Percentiles rank a stretch among this genome's conserved stretches.
Conservation (phyloP, 441 rosid genomes). For the Dalechampia spathulata region DNA sequence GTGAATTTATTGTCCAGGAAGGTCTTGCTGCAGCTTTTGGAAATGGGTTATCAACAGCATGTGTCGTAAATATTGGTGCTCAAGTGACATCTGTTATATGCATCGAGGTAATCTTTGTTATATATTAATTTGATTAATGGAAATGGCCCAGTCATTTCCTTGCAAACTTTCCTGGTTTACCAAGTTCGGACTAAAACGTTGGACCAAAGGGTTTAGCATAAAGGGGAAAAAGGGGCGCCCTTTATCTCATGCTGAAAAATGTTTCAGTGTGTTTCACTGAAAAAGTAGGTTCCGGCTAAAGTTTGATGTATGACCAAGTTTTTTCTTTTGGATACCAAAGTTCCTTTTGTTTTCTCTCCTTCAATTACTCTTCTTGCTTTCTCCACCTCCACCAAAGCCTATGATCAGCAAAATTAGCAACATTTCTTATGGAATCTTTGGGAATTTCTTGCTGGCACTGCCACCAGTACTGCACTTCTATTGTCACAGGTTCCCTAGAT, state of each 20-base stretch:
- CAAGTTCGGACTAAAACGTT: too few relatives aligned
- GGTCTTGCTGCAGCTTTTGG: slow-evolving; percentile 95
- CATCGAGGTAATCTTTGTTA: slow-evolving; percentile 55
- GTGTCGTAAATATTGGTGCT: slow-evolving; percentile 90
- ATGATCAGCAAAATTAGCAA: background rate
- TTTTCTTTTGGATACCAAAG: background rate
- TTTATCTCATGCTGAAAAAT: too few relatives aligned
- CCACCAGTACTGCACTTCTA: too few relatives aligned
- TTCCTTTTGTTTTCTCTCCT: background rate
- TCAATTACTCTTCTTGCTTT: background rate
- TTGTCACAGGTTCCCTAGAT: background rate
- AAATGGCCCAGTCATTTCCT: background rate
- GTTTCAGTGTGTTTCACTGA: too few relatives aligned
- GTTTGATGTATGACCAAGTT: too few relatives aligned
- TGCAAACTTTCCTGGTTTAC: background rate
- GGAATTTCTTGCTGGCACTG: background rate
- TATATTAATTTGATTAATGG: background rate
- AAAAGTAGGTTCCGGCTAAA: too few relatives aligned
- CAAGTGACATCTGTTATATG: slow-evolving; percentile 86
- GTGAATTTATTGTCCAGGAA: slow-evolving; percentile 42
- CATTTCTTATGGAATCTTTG: too few relatives aligned
- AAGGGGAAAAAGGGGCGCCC: too few relatives aligned
- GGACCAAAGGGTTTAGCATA: too few relatives aligned
- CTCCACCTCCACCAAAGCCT: background rate
- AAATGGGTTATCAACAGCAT: slow-evolving; percentile 85